These are phyloP conservation scores for Candida anglica DNA, from an alignment of 805 yeast genomes.

Conservation along the genomic window DNA sequence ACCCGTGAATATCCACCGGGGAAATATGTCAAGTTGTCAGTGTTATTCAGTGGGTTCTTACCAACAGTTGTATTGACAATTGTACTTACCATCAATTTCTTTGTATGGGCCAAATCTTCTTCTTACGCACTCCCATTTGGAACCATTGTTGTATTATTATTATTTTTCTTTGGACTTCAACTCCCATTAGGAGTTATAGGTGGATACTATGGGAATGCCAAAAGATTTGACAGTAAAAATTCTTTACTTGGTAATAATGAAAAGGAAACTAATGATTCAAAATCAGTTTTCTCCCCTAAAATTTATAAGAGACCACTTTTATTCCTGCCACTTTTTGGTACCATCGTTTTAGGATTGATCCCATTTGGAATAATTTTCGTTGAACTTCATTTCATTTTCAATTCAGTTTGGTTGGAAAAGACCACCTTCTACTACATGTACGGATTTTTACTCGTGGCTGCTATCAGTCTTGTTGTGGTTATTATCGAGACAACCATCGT, in stretches of 20 bases:
- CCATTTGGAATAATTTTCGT: constrained; percentile 83
- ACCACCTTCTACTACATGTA: constrained; percentile 76
- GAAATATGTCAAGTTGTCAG: constrained; percentile 14
- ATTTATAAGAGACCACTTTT: constrained; percentile 13
- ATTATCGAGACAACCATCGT: constrained; percentile 71
- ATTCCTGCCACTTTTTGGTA: constrained; percentile 20
- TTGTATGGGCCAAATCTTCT: constrained; percentile 74
- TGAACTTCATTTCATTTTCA: constrained; percentile 67
- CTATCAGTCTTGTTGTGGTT: constrained; percentile 54
- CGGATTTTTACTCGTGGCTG: constrained; percentile 68
- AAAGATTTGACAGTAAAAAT: constrained; percentile 18
- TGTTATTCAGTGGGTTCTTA: constrained; percentile 34
- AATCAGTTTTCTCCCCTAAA: constrained; percentile 1
- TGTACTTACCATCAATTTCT: constrained; percentile 54
- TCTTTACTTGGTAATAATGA: constrained; percentile 6
- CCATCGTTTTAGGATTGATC: constrained; percentile 58
- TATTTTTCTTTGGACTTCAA: constrained; percentile 60
- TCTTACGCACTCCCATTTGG: constrained; percentile 78
- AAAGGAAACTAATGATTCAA: background rate
- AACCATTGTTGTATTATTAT: constrained; percentile 58
- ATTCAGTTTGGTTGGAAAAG: constrained; percentile 77
- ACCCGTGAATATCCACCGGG: constrained; percentile 14
- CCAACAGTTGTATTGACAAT: constrained; percentile 48
- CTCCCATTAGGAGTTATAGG: constrained; percentile 75
- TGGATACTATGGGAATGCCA: constrained; percentile 49